phyloP scores from a whole-genome alignment of 768 basidiomycete species.

The Galerina marginata region DNA sequence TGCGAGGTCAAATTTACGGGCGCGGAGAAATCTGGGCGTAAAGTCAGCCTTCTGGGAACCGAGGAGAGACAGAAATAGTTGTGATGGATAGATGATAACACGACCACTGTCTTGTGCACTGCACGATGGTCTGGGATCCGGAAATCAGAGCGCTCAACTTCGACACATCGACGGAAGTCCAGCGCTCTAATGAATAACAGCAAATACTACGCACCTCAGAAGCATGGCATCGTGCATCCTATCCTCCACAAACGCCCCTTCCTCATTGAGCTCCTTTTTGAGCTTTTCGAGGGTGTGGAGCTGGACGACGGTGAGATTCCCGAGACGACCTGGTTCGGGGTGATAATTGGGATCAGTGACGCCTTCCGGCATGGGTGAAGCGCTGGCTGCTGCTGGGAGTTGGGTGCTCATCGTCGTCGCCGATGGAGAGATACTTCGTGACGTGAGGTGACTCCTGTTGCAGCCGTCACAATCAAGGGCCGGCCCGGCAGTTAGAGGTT shows the following conservation, averaged over 20 bases:
- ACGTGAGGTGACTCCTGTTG: too few relatives aligned
- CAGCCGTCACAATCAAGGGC: too few relatives aligned
- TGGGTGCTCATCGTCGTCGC: constrained; percentile 3
- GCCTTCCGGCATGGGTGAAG: constrained; percentile 59
- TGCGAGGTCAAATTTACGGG: constrained; percentile 87
- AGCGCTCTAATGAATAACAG: too few relatives aligned
- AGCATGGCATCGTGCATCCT: constrained; percentile 76
- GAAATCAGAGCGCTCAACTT: not conserved
- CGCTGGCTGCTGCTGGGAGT: constrained; percentile 47
- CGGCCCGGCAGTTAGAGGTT: too few relatives aligned
- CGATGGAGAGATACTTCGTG: not conserved
- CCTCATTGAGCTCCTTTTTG: constrained; percentile 66
- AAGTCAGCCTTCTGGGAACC: too few relatives aligned
- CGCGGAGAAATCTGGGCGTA: constrained; percentile 78
- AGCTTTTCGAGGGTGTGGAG: constrained; percentile 73
- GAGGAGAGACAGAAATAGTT: too few relatives aligned
- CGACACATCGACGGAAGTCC: not conserved
- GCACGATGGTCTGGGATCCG: too few relatives aligned
- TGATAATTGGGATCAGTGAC: constrained; percentile 69
- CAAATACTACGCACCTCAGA: constrained; percentile 52
- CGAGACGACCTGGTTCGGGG: constrained; percentile 74
- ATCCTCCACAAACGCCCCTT: constrained; percentile 63
- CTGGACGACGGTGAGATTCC: constrained; percentile 74
- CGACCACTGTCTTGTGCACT: too few relatives aligned
- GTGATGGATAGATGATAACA: too few relatives aligned